These are phyloP conservation scores for Hydrangea macrophylla DNA, from an alignment of 148 eudicot species.

Conservation along the genomic window DNA sequence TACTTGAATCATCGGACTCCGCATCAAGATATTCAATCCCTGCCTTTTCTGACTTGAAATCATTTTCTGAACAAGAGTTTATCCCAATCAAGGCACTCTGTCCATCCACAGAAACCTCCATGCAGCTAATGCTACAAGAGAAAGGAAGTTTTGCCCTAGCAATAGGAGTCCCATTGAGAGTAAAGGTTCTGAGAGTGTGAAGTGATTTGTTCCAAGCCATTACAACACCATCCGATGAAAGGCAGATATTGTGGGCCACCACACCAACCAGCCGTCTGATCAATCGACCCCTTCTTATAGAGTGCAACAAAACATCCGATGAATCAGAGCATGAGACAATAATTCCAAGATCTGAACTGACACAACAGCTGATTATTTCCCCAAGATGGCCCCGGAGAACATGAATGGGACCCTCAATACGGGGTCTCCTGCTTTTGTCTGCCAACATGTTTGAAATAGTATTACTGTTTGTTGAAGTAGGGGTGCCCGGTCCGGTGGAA, in stretches of 20 bases:
- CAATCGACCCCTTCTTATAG: slow-evolving; percentile 78
- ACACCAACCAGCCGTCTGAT: slow-evolving; percentile 72
- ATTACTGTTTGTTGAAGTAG: slow-evolving; percentile 48
- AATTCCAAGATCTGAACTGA: slow-evolving; percentile 85
- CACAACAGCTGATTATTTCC: slow-evolving; percentile 79
- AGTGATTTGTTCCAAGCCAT: slow-evolving; percentile 72
- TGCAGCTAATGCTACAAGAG: slow-evolving; percentile 63
- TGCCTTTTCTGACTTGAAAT: slow-evolving; percentile 31
- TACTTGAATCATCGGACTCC: slow-evolving; percentile 32
- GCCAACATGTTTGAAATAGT: slow-evolving; percentile 37
- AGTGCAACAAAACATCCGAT: slow-evolving; percentile 74
- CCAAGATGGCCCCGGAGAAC: slow-evolving; percentile 87
- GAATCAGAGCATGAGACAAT: slow-evolving; percentile 80
- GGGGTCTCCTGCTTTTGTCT: slow-evolving; percentile 56
- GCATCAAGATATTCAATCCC: slow-evolving; percentile 22
- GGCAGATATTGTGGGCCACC: slow-evolving; percentile 66
- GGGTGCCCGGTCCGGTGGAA: slow-evolving; percentile 45
- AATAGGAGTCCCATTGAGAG: slow-evolving; percentile 69
- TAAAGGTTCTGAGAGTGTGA: slow-evolving; percentile 62
- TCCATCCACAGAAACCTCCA: slow-evolving; percentile 87
- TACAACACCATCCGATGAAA: slow-evolving; percentile 76
- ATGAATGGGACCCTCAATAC: slow-evolving; percentile 91
- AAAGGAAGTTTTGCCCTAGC: slow-evolving; percentile 63
- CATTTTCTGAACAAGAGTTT: slow-evolving; percentile 54
- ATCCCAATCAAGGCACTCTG: slow-evolving; percentile 71